Percentiles rank a stretch among this genome's conserved stretches.
Conservation (phyloP, 2,329 filamentous ascomycete species). For the Penicillium nordicum region DNA sequence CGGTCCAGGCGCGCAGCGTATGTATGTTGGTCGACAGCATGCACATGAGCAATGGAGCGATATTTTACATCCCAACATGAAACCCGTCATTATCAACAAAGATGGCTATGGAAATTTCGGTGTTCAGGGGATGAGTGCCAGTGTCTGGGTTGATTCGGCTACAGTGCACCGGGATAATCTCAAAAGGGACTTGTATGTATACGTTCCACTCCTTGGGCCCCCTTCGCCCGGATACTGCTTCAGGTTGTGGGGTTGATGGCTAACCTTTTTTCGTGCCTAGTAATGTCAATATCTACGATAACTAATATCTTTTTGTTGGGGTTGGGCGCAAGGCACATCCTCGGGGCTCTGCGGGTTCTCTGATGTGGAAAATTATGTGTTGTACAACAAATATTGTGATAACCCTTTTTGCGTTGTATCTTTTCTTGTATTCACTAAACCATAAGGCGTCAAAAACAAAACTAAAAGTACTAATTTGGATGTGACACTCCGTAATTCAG, state of each 20-base stretch:
- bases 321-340: neutral
- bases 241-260: neutral
- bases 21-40: conserved; percentile 59
- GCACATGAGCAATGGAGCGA: conserved; percentile 63
- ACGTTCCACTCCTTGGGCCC: neutral
- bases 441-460: too few species aligned
- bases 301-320: conserved; percentile 1
- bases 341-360: neutral
- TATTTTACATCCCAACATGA: conserved; percentile 53
- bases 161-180: conserved; percentile 31
- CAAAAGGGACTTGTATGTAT: conserved; percentile 13
- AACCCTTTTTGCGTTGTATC: neutral
- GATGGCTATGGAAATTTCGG: conserved; percentile 59
- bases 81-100: conserved; percentile 55
- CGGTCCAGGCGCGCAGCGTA: conserved; percentile 50
- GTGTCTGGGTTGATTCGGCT: conserved; percentile 59
- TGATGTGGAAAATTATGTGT: neutral
- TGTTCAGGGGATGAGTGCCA: conserved; percentile 52
- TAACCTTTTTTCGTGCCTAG: neutral
- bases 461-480: neutral
- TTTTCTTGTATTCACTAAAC: neutral
- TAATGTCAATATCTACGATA: conserved; percentile 13
- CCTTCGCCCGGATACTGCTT: neutral
- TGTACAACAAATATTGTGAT: neutral
- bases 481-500: neutral